A percentile compares a stretch with the other conserved stretches of the same genome.
These are phyloP conservation scores for Zoysia japonica DNA, from an alignment of 176 grass and related monocot species.

Conservation along the genomic window DNA sequence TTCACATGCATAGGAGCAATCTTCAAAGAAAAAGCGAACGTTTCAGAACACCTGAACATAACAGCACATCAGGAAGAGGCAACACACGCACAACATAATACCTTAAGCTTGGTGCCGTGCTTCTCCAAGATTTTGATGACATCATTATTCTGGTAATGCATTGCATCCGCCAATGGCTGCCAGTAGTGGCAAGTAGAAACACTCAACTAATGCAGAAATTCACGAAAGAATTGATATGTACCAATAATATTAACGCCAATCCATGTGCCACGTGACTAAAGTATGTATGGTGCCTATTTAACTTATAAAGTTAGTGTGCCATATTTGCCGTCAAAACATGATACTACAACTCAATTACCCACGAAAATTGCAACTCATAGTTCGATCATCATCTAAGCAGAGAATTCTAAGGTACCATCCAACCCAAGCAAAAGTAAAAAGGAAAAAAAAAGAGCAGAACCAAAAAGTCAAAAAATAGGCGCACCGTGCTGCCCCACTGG, in stretches of 20 bases:
- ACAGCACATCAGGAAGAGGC: slow-evolving; percentile 35
- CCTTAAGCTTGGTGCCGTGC: slow-evolving; percentile 73
- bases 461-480: not conserved
- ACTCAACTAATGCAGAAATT: slow-evolving; percentile 39
- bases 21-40: slow-evolving; percentile 53
- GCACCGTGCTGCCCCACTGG: slow-evolving; percentile 87
- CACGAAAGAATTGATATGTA: slow-evolving; percentile 8
- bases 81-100: slow-evolving; percentile 30
- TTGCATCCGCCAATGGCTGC: slow-evolving; percentile 97
- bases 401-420: not conserved
- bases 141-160: slow-evolving; percentile 90
- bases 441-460: not conserved
- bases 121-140: slow-evolving; percentile 93
- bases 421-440: not conserved
- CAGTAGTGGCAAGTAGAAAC: slow-evolving; percentile 40
- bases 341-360: no score
- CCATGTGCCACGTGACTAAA: slow-evolving; percentile 4
- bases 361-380: not conserved
- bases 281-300: not conserved
- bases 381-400: not conserved
- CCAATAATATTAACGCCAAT: not conserved
- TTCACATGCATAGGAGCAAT: slow-evolving; percentile 80
- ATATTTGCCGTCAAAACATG: not conserved
- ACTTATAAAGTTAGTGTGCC: not conserved
- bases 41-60: slow-evolving; percentile 38